Base-by-base conservation (phyloP, 805 yeast genomes). In the Pichia kluyveri region DNA sequence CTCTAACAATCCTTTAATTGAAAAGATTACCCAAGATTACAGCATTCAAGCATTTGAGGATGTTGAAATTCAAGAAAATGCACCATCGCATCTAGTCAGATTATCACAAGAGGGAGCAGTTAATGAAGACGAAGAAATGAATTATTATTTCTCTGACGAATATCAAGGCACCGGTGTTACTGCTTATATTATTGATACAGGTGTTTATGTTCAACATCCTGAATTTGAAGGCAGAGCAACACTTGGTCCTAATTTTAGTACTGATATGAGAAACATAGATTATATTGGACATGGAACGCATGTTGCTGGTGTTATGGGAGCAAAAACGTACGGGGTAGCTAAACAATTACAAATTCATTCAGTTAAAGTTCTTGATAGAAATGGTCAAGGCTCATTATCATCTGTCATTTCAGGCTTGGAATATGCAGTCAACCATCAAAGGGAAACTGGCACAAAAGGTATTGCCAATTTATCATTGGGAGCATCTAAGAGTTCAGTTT, bases 211-310 rank as follows among this genome's bases (percentile, higher is more conserved):
- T 12, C 71, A 69, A 8, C 83, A 80, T 58, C 77, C 76, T n/a
- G 84, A 82, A 40, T 72, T 85, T 58, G 82, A 75, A 56, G 82
- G 79, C 0, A 66, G 91, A 46, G 86, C 82, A 8, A 56, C 53
- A 8, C 60, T 65, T 49, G 90, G 90, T 0, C 72, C 69, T 8
- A 86, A 83, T 57, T 77, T 81, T 49, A 81, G 87, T 0, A 69
- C 68, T 1, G 83, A 78, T 54, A 78, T 79, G 1, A 59, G 70
- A 1, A 87, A 86, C 8, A 48, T 57, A 5, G 96, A 90, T 60
- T 67, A 67, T 10, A 82, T 82, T 56, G 96, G 96, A 0, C 97
- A 89, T 62, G 97, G 96, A 0, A 87, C 96, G 1, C 96, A 89
- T 64, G 95, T 90, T 43, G 96, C 96, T 0, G 96, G 96, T 4